Evolutionary conservation across 2,329 filamentous ascomycete genomes (phyloP).

Genomic region (Diplodia corticola): DNA sequence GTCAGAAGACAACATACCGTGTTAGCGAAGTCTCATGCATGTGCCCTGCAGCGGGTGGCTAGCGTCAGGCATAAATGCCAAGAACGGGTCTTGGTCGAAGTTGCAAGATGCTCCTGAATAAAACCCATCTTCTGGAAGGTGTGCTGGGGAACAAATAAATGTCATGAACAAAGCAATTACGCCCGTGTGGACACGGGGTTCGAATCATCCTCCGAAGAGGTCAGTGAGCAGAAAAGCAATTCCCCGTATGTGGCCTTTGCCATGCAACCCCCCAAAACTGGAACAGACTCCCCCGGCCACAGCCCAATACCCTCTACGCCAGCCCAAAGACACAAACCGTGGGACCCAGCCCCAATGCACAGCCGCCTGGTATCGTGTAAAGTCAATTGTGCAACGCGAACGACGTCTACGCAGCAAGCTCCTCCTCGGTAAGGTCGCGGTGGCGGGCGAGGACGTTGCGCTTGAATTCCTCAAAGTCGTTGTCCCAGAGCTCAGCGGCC

Average conservation of each 20-base stretch:
- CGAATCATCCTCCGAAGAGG: background rate
- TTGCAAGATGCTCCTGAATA: background rate
- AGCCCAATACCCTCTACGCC: background rate
- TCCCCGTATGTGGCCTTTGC: constrained; percentile 8
- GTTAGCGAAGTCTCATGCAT: background rate
- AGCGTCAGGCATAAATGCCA: background rate
- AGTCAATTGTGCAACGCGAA: background rate
- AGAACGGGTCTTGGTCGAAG: background rate
- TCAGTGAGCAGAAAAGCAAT: constrained; percentile 2
- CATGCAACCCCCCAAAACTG: constrained; percentile 19
- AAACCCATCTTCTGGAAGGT: background rate
- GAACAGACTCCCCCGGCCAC: background rate
- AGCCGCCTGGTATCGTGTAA: background rate
- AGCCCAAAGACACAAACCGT: background rate
- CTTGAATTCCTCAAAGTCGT: constrained; percentile 83
- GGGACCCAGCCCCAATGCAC: constrained; percentile 1
- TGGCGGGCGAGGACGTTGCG: constrained; percentile 65
- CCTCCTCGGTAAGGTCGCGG: constrained; percentile 54
- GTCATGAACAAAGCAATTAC: background rate
- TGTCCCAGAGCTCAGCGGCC: constrained; percentile 94
- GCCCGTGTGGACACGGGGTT: background rate
- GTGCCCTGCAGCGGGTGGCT: background rate
- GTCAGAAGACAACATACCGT: background rate
- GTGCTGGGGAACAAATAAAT: background rate
- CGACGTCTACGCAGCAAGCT: constrained; percentile 30